Evolutionary conservation across 2,329 filamentous ascomycete species (phyloP), one percentile per base, ranked within the genome.

Genomic region (Harringtonia aguacate): DNA sequence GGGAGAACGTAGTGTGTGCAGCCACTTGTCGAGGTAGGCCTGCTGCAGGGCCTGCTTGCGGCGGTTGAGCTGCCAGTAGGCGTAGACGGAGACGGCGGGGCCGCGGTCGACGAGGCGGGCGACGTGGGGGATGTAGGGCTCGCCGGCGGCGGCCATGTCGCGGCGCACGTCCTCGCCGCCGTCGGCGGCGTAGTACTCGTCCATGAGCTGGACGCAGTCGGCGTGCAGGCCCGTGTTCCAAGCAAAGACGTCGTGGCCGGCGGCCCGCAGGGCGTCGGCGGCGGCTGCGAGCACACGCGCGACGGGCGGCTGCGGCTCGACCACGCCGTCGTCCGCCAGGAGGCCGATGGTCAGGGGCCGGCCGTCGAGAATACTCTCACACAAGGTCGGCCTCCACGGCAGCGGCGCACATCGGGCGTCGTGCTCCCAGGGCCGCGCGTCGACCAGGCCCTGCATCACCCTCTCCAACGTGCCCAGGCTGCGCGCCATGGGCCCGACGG

Each of bases 341-440:
- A 50, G 34, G 17, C 46, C 49, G 22, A 51, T 33, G 4, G 36
- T 33, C 10, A 47, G 38, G 3, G 39, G 40, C 6, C 40, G 43
- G 1, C 1, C 50, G n/a, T n/a, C n/a, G n/a, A n/a, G 31, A 75
- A 61, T 0, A 74, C 55, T 0, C 66, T 72, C 18, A 79, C 67
- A 0, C 46, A 50, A 24, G 37, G 22, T n/a, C 35, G 34, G 1
- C 34, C 4, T 38, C 49, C 49, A 87, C 0, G 81, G 81, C 1
- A 86, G 64, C n/a, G 83, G 77, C 75, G 61, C 0, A 79, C 77
- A 2, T 77, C 62, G 0, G 79, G 81, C 55, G n/a, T 86, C 83
- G 67, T 66, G 48, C 72, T 61, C 1, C 83, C 82, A 86, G 0
- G 83, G 83, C 40, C 75, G 52, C 18, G 69, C 68, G 10, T 63